phyloP scores from a whole-genome alignment of 2,329 filamentous ascomycete species.

The Alternaria arbusti region DNA sequence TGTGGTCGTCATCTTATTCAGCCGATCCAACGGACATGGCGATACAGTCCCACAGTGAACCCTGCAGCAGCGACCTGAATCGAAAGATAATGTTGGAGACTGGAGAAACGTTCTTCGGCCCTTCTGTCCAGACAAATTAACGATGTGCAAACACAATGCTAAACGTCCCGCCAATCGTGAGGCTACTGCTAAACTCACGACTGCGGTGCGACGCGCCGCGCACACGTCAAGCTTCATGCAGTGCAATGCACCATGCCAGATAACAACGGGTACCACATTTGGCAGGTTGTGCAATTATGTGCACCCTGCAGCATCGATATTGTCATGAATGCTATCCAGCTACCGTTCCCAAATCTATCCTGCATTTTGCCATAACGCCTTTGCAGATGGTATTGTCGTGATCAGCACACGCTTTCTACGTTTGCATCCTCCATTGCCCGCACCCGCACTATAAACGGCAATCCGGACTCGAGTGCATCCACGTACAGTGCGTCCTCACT shows the following conservation, averaged over 20 bases:
- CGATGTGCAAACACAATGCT: background rate
- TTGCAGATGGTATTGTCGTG: background rate
- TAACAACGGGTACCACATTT: background rate
- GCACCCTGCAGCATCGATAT: slow-evolving; percentile 5
- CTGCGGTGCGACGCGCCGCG: slow-evolving; percentile 4
- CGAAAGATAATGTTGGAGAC: background rate
- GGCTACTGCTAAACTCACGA: background rate
- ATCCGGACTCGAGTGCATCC: background rate
- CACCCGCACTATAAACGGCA: background rate
- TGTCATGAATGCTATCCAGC: background rate
- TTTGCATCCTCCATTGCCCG: background rate
- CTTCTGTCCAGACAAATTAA: background rate
- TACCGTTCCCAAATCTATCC: background rate
- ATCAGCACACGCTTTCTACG: background rate
- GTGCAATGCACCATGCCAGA: slow-evolving; percentile 9
- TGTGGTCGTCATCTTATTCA: background rate
- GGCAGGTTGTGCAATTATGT: slow-evolving; percentile 3
- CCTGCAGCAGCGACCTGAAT: slow-evolving; percentile 1
- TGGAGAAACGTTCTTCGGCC: background rate
- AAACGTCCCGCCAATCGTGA: slow-evolving; percentile 6
- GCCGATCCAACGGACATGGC: slow-evolving; percentile 1
- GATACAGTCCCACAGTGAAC: background rate
- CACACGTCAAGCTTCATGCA: background rate
- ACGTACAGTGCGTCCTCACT: slow-evolving; percentile 20
- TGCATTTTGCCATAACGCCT: slow-evolving; percentile 4